Evolutionary conservation across 2,329 filamentous ascomycete species (phyloP), one percentile per base, ranked within the genome.

Genomic region (Pseudogymnoascus sp.): DNA sequence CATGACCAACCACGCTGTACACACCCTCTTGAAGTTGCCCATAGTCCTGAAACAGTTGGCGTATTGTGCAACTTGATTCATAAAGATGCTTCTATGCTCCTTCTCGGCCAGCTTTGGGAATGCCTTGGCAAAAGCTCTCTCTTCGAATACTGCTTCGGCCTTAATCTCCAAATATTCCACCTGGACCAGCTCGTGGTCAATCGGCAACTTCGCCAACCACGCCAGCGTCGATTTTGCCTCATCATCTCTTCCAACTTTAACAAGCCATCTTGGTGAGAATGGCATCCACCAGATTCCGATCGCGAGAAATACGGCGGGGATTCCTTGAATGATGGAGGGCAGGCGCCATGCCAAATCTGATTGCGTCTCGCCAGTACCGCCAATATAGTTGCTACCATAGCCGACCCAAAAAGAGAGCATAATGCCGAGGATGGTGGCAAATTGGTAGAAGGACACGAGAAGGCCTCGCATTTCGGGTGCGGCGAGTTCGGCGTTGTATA

Each of bases 391-490:
- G 65, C 73, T 76, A 19, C 74, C 77, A 59, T 79, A 79, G 22
- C 74, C 75, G 35, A 78, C 70, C 77, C 78, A 80, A 69, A 79
- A 79, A 0, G 75, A 75, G 14, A 80, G 72, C 72, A 78, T 76
- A 60, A 83, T 80, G 12, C 81, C 81, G 35, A 83, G 74, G 1
- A 80, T 82, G 63, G 83, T 85, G 2, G 82, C 80, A 16, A 88
- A 77, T 64, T 86, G 84, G 62, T 88, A 84, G n/a, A 88, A 77
- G 2, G 81, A 83, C 12, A 88, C 84, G 3, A 88, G 77, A 8
- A 84, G 79, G 35, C 86, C 86, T 62, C 86, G 78, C 22, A 87
- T 78, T 69, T 89, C 84, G 1, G 85, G 85, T 9, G 84, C 79
- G 1, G 81, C 77, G 5, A 79, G 72, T 67, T 83, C 81, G 33